Evolutionary conservation across 148 eudicot genomes (phyloP).

Genomic region (Rhododendron vialii): DNA sequence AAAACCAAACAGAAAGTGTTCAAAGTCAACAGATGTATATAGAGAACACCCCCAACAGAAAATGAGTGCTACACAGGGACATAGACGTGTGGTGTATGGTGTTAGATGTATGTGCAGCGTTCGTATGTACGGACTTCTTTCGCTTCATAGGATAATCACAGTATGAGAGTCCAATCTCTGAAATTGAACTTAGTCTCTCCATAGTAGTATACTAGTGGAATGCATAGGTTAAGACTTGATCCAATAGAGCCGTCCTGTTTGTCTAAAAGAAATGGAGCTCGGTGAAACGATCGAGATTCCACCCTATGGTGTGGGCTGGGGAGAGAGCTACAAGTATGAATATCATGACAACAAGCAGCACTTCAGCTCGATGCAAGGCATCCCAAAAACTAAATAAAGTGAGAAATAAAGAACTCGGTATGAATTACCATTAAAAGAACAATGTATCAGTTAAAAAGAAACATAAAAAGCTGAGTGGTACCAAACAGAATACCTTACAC

Average conservation of each 20-base stretch:
- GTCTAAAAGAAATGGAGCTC: neutral
- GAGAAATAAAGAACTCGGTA: neutral
- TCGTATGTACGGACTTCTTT: too few species aligned
- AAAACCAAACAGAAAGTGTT: neutral
- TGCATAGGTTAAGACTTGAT: neutral
- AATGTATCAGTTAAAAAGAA: neutral
- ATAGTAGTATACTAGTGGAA: neutral
- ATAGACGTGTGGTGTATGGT: neutral
- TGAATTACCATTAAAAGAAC: neutral
- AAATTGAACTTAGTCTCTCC: neutral
- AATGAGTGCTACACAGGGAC: neutral
- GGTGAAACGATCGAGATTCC: neutral
- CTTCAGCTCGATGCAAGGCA: neutral
- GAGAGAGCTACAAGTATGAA: neutral
- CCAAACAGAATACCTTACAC: conserved; percentile 67
- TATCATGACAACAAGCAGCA: neutral
- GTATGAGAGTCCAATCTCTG: neutral
- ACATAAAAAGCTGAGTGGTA: conserved; percentile 30
- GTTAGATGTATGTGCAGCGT: neutral
- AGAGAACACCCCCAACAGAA: too few species aligned
- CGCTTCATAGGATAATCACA: neutral
- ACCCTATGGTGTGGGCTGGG: neutral
- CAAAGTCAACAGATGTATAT: neutral
- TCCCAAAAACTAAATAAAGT: neutral
- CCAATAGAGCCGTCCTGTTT: neutral